Percentiles rank a stretch among this genome's conserved stretches.
These are phyloP conservation scores for Euphrasia confusa DNA, from an alignment of 257 asterid genomes.

Conservation along the genomic window DNA sequence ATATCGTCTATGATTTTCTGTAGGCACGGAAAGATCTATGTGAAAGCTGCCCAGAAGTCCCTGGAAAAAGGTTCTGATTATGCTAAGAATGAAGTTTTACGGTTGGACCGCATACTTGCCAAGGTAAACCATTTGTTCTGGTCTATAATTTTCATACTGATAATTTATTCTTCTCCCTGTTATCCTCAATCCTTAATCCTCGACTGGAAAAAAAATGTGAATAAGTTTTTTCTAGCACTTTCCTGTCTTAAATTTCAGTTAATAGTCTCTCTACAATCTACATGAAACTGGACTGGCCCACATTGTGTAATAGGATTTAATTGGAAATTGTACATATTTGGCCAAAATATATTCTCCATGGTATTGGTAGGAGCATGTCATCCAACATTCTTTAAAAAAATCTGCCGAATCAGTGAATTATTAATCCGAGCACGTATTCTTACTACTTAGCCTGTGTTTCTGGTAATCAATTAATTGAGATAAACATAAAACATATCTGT, in stretches of 20 bases:
- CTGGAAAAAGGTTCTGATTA: slow-evolving; percentile 79
- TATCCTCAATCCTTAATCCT: background rate
- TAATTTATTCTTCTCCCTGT: background rate
- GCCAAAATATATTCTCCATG: background rate
- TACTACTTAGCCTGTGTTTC: background rate
- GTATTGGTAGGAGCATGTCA: background rate
- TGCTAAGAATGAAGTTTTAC: slow-evolving; percentile 67
- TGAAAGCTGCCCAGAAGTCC: slow-evolving; percentile 80
- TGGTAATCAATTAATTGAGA: background rate
- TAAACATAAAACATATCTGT: background rate
- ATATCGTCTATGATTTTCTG: slow-evolving; percentile 16
- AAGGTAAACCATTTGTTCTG: slow-evolving; percentile 50
- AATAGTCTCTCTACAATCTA: background rate
- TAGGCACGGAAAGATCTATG: slow-evolving; percentile 76
- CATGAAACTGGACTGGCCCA: background rate
- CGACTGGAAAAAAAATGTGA: background rate
- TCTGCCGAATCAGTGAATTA: background rate
- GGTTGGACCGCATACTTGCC: slow-evolving; percentile 80
- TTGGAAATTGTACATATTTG: background rate
- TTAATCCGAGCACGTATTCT: background rate
- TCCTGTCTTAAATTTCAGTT: background rate
- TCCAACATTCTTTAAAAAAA: background rate
- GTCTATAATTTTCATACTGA: background rate
- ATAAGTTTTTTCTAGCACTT: background rate
- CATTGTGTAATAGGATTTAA: background rate